These are phyloP conservation scores for Aspergillus ruber DNA, from an alignment of 2,329 filamentous ascomycete genomes.

Conservation along the genomic window DNA sequence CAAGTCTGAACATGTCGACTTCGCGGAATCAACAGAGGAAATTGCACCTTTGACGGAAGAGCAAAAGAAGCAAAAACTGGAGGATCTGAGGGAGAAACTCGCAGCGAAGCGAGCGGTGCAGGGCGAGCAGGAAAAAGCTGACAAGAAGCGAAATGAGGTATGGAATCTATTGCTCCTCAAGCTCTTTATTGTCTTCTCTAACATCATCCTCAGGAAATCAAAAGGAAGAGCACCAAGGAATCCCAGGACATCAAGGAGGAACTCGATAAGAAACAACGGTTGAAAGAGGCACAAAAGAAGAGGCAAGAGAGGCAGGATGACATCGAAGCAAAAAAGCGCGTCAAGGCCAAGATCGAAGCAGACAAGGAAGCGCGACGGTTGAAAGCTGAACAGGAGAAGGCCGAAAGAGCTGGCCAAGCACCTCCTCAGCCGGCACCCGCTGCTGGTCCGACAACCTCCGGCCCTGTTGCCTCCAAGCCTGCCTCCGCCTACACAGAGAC, in stretches of 20 bases:
- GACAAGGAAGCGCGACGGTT: slow-evolving; percentile 84
- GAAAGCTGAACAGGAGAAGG: slow-evolving; percentile 81
- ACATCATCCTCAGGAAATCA: slow-evolving; percentile 49
- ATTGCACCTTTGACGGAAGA: slow-evolving; percentile 86
- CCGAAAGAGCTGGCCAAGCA: slow-evolving; percentile 69
- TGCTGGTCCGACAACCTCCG: slow-evolving; percentile 39
- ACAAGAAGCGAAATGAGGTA: slow-evolving; percentile 80
- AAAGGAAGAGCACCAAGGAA: slow-evolving; percentile 84
- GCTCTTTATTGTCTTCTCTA: neutral
- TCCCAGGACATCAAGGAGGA: slow-evolving; percentile 86
- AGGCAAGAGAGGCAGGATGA: slow-evolving; percentile 82
- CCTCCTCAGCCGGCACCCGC: slow-evolving; percentile 43
- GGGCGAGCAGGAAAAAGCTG: slow-evolving; percentile 68
- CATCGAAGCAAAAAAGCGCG: slow-evolving; percentile 75
- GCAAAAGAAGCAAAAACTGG: slow-evolving; percentile 74
- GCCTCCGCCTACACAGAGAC: slow-evolving; percentile 71
- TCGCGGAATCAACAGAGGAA: slow-evolving; percentile 88
- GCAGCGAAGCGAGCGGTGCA: slow-evolving; percentile 65
- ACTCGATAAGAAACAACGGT: slow-evolving; percentile 75
- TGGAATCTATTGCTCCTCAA: slow-evolving; percentile 1
- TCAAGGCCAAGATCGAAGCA: slow-evolving; percentile 88
- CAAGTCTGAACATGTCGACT: slow-evolving; percentile 87
- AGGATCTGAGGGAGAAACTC: slow-evolving; percentile 66
- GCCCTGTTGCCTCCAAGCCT: slow-evolving; percentile 52
- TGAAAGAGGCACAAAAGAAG: slow-evolving; percentile 85